phyloP scores from a whole-genome alignment of 2,329 filamentous ascomycete species.

The Ramularia endophylla region DNA sequence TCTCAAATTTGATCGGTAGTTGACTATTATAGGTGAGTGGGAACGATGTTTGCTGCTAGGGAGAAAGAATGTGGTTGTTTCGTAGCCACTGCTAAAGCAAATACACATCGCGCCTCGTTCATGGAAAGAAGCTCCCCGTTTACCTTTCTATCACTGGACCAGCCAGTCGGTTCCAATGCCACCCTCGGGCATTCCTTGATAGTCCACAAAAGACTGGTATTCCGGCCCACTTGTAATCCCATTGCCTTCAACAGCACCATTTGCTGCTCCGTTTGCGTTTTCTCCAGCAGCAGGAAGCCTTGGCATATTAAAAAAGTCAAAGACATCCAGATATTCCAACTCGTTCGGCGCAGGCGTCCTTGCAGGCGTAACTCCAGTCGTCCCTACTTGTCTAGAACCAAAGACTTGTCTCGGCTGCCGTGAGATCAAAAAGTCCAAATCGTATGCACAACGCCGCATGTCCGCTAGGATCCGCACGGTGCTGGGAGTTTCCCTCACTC shows the following conservation, averaged over 20 bases:
- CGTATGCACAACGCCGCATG: constrained; percentile 85
- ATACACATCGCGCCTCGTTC: too few species aligned
- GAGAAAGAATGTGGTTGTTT: too few species aligned
- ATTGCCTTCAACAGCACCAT: constrained; percentile 19
- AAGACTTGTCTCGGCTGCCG: constrained; percentile 59
- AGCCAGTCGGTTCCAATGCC: constrained; percentile 17
- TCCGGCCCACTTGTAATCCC: constrained; percentile 22
- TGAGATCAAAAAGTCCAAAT: constrained; percentile 83
- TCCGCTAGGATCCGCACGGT: constrained; percentile 83
- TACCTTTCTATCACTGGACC: too few species aligned
- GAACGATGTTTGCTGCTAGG: too few species aligned
- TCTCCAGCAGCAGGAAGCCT: constrained; percentile 45
- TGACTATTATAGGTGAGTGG: background rate
- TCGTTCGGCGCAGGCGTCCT: constrained; percentile 65
- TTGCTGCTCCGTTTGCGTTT: constrained; percentile 33
- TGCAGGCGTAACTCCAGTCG: constrained; percentile 29
- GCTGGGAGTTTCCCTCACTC: constrained; percentile 69
- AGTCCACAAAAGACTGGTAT: constrained; percentile 22
- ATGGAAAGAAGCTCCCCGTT: too few species aligned
- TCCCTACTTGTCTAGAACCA: constrained; percentile 12
- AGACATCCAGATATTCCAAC: constrained; percentile 84
- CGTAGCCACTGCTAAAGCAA: too few species aligned
- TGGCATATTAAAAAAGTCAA: constrained; percentile 92
- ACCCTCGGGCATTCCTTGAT: constrained; percentile 15
- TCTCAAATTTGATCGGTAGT: background rate